Base-by-base conservation (phyloP, 176 grass and related monocot species). In the Juncus inflexus region DNA sequence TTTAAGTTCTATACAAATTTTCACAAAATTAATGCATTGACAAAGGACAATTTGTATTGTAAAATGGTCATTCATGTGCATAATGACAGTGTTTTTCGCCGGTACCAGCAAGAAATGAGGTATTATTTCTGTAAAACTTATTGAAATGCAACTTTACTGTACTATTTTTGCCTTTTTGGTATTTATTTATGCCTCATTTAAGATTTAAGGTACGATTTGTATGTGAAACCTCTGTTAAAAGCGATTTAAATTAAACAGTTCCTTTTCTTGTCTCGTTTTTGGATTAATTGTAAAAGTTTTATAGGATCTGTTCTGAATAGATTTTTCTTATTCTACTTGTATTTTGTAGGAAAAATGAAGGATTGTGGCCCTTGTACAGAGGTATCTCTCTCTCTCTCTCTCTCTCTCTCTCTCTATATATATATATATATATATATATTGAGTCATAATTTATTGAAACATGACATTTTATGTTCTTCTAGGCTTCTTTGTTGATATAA, bases 61-160 rank as follows among this genome's bases (percentile, higher is more conserved):
- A 97, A 89, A 75, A 97, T 97, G 88, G 88, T 97, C 83, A 89
- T 91, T 35, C 94, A 91, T 76, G 88, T 97, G 42, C 64, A 82
- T 61, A 89, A 69, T 52, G 94, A 97, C 83, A 75, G 67, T 89
- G 94, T 73, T 80, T 97, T 97, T 80, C 81, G 78, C 49, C 79
- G 80, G 61, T 97, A 97, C 66, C 94, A 97, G 60, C 88, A 97
- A 84, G 94, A 97, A 68, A 97, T 91, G 83, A 89, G 94, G 94
- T 88, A 58, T 60, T 42, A 60, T 47, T 77, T 61, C 62, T 70
- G 19, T 58, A 55, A 60, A 61, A 49, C 10, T 84, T 63, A 70
- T 70, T 43, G 10, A 37, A 77, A 62, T 65, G 70, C 55, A 3
- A 67, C 37, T 62, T 62, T 37, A 10, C 37, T 49, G 12, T 61